Evolutionary conservation across 164 flowering plant genomes (phyloP), one percentile per base, ranked within the genome.

Genomic region (Vitis amurensis): DNA sequence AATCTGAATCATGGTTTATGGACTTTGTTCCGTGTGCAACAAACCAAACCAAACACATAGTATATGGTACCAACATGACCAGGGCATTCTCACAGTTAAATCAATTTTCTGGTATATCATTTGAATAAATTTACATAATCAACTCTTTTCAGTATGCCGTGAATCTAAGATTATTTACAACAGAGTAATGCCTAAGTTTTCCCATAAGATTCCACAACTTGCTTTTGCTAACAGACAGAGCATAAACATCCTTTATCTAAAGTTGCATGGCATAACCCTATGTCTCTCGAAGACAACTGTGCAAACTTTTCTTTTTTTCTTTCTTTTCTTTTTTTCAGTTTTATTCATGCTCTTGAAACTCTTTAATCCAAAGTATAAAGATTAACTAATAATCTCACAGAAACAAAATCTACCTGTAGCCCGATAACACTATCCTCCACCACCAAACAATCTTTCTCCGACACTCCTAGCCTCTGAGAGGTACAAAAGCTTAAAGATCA

Each of bases 371-470:
- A 37, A 37, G 44, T 37, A 37, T 37, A 37, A 6, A 37, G 44
- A 37, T 4, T 12, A 65, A 55, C 51, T 19, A 16, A 13, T 11
- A 17, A 60, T 2, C 23, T 10, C 4, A 31, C 44, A 61, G 12
- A 15, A 11, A n/a, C 48, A 53, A 51, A 10, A 69, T 27, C 37
- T 71, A 94, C 99, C 93, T 92, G 97, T 55, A 91, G 81, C 50
- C 98, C 99, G 55, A 92, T 95, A 63, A 95, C 86, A 61, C 98
- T 92, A 74, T 95, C 99, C 83, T 92, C 98, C 64, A 95, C 88
- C 61, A 95, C 99, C 79, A 95, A 64, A 79, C 98, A 95, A 68
- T 92, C 85, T 30, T 70, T 81, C 70, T 47, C 89, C 8, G 75
- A 77, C 7, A 91, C 80, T 5, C 91, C 93, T 48, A 94, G 76